These are phyloP conservation scores for Zygotorulaspora mrakii DNA, from an alignment of 1,139 yeast species.

Conservation along the genomic window DNA sequence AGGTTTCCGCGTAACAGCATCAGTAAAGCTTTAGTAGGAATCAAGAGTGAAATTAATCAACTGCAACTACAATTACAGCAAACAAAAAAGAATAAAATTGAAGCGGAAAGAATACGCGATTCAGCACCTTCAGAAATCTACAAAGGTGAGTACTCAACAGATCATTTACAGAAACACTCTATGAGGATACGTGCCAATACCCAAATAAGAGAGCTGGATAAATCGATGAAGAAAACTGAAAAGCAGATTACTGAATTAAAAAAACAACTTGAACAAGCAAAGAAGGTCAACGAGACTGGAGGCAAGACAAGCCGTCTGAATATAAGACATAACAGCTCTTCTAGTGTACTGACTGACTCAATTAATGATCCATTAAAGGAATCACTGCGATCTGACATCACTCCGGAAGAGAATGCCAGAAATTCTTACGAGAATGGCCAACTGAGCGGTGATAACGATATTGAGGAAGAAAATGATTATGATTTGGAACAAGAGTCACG, in stretches of 20 bases:
- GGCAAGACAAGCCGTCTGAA: slow-evolving; percentile 4
- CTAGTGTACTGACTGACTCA: background rate
- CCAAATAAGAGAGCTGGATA: slow-evolving; percentile 33
- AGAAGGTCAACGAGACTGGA: slow-evolving; percentile 9
- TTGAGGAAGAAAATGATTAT: slow-evolving; percentile 4
- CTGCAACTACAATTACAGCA: slow-evolving; percentile 26
- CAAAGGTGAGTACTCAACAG: slow-evolving; percentile 36
- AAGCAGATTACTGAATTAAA: slow-evolving; percentile 26
- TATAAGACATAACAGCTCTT: background rate
- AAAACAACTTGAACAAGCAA: slow-evolving; percentile 22
- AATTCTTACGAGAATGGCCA: slow-evolving; percentile 1
- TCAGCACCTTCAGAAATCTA: slow-evolving; percentile 33
- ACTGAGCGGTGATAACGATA: background rate
- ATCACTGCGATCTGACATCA: background rate
- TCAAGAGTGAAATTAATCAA: slow-evolving; percentile 26
- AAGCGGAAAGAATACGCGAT: slow-evolving; percentile 28
- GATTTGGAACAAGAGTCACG: slow-evolving; percentile 1
- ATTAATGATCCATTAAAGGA: background rate
- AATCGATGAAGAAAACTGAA: slow-evolving; percentile 30
- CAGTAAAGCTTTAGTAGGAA: slow-evolving; percentile 22
- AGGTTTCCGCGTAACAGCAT: slow-evolving; percentile 27
- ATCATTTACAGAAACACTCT: slow-evolving; percentile 37
- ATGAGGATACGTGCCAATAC: slow-evolving; percentile 34
- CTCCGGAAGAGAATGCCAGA: background rate
- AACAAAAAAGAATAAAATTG: slow-evolving; percentile 26